Base-by-base conservation (phyloP, 2,329 filamentous ascomycete genomes). In the Fusarium nematophilum region DNA sequence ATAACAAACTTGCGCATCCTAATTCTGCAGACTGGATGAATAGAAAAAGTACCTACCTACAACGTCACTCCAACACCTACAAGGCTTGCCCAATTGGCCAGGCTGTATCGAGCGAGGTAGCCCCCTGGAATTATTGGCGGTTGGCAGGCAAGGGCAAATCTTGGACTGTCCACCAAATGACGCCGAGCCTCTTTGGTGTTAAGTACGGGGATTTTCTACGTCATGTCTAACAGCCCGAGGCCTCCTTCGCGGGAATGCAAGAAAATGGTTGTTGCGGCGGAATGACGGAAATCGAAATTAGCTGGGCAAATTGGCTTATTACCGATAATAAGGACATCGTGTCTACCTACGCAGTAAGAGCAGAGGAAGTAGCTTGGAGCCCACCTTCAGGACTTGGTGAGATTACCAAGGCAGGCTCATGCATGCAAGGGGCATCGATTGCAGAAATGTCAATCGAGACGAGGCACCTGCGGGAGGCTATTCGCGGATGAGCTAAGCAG, bases 281-380 rank as follows among this genome's bases (percentile, higher is more conserved):
- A 55, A 59, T 48, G 57, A 50, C 61, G 53, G 57, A 56, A 55
- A 59, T 57, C 55, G 44, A 39, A 66, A 68, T 66, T 68, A 67
- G 42, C 52, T 57, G 25, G 38, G 62, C 47, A 64, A 62, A 68
- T 68, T 67, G 47, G 53, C 42, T 62, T 68, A 66, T 56, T 57
- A 62, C 38, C 23, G 21, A 25, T 48, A 42, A 62, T 62, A 62
- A 59, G 50, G 51, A 64, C 59, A 62, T 51, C 55, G 27, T 45
- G 48, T 57, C 56, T 39, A 59, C n/a, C n/a, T n/a, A n/a, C n/a
- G n/a, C n/a, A n/a, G n/a, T n/a, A 42, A 48, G 45, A 23, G 44
- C 34, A 53, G 53, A 31, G 38, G 31, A 21, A 27, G 36, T 25
- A 21, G 18, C 27, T 29, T 44, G 33, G 26, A 14, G 30, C 37